A percentile compares a stretch with the other conserved stretches of the same genome.
phyloP scores from a whole-genome alignment of 805 yeast species.

The Monosporozyma aerobia region DNA sequence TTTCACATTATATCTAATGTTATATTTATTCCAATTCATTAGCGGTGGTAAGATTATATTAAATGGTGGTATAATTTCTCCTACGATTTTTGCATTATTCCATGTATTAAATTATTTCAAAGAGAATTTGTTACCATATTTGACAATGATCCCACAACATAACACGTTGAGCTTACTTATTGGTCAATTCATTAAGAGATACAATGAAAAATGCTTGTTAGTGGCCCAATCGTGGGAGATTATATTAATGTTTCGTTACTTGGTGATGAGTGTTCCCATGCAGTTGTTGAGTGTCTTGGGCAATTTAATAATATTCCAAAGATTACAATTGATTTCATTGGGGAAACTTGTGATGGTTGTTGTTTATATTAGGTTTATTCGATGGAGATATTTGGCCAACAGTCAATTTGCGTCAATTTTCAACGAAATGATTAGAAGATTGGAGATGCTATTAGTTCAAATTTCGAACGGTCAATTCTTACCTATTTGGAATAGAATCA shows the following conservation, averaged over 20 bases:
- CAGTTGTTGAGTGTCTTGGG: conserved; percentile 31
- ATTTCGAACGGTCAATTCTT: conserved; percentile 7
- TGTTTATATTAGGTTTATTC: conserved; percentile 45
- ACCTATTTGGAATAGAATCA: not conserved
- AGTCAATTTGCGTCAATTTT: conserved; percentile 44
- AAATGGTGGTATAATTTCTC: conserved; percentile 36
- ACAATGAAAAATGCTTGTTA: conserved; percentile 36
- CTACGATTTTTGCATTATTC: conserved; percentile 53
- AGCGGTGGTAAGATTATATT: conserved; percentile 9
- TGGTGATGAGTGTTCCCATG: conserved; percentile 34
- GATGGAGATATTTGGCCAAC: conserved; percentile 50
- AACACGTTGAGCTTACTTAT: not conserved
- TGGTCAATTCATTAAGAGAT: conserved; percentile 10
- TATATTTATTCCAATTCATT: conserved; percentile 37
- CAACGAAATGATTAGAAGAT: conserved; percentile 4
- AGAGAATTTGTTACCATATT: conserved; percentile 43
- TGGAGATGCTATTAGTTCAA: not conserved
- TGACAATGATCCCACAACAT: conserved; percentile 27
- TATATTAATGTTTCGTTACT: conserved; percentile 32
- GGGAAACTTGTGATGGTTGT: conserved; percentile 34
- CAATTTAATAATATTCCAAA: conserved; percentile 1
- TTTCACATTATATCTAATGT: conserved; percentile 36
- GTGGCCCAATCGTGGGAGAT: conserved; percentile 42
- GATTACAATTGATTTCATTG: conserved; percentile 20
- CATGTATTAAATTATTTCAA: conserved; percentile 55